phyloP scores from a whole-genome alignment of 345 rosid species.

The Chamaenerion angustifolium region DNA sequence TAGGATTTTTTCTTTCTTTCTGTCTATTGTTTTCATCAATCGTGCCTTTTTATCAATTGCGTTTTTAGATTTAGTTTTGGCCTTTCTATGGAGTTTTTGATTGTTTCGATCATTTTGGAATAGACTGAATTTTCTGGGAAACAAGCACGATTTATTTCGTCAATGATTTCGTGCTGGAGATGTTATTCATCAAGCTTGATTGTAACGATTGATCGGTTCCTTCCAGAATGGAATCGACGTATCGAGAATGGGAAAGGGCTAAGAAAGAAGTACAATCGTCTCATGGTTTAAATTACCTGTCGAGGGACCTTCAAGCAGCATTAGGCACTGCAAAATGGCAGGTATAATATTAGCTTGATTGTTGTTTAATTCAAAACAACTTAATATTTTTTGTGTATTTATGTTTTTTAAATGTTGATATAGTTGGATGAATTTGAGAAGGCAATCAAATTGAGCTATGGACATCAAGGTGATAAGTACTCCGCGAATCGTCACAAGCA shows the following conservation, averaged over 20 bases:
- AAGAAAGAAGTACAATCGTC: constrained; percentile 25
- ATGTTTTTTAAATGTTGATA: constrained; percentile 14
- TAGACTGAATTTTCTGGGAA: too few relatives aligned
- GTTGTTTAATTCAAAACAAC: neutral
- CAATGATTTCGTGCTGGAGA: neutral
- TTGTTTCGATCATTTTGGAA: too few relatives aligned
- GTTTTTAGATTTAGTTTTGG: too few relatives aligned
- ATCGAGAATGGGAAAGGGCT: constrained; percentile 55
- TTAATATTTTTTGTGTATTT: neutral
- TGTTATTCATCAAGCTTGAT: constrained; percentile 1
- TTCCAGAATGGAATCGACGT: constrained; percentile 78
- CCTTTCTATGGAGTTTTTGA: too few relatives aligned
- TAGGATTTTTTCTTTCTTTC: too few relatives aligned
- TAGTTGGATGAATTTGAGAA: constrained; percentile 84
- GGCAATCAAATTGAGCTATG: constrained; percentile 53
- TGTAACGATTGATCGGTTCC: neutral
- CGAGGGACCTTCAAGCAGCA: constrained; percentile 67
- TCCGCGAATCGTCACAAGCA: constrained; percentile 55
- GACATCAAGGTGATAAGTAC: constrained; percentile 30
- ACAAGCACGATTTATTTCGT: neutral
- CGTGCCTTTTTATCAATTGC: too few relatives aligned
- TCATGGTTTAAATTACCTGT: constrained; percentile 33
- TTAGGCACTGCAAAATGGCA: constrained; percentile 92
- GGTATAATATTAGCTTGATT: constrained; percentile 20
- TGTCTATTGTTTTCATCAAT: too few relatives aligned